Conservation (phyloP, 2,329 filamentous ascomycete species). For the Phoma sp. region DNA sequence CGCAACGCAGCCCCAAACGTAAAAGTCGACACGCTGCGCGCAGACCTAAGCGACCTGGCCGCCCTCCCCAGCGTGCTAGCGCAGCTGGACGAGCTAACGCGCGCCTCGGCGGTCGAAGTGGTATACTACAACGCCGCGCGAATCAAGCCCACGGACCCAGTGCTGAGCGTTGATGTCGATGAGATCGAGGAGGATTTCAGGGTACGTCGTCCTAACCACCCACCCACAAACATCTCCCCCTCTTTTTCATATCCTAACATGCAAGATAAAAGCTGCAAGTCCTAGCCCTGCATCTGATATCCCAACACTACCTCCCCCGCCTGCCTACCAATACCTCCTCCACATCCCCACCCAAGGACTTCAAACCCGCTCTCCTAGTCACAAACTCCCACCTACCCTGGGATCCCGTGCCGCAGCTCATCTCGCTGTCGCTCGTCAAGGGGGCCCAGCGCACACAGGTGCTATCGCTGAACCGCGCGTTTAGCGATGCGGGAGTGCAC, state of each 20-base stretch:
- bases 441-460: conserved; percentile 60
- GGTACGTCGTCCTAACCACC: neutral
- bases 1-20: conserved; percentile 35
- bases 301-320: conserved; percentile 56
- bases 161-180: conserved; percentile 52
- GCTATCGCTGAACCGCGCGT: conserved; percentile 53
- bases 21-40: conserved; percentile 52
- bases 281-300: conserved; percentile 54
- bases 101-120: conserved; percentile 51
- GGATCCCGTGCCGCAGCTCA: conserved; percentile 55
- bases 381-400: conserved; percentile 58
- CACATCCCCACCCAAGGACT: neutral
- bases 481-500: conserved; percentile 53
- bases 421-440: conserved; percentile 59
- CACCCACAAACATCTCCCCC: no score
- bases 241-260: neutral
- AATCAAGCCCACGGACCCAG: conserved; percentile 49
- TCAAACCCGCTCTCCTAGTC: conserved; percentile 57
- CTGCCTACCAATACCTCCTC: conserved; percentile 34
- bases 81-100: conserved; percentile 48
- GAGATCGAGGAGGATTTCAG: conserved; percentile 59
- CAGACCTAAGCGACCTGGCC: conserved; percentile 53
- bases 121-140: conserved; percentile 62
- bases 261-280: neutral
- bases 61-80: conserved; percentile 50